Evolutionary conservation across 2,329 filamentous ascomycete genomes (phyloP).

Genomic region (Curvularia spicifera): DNA sequence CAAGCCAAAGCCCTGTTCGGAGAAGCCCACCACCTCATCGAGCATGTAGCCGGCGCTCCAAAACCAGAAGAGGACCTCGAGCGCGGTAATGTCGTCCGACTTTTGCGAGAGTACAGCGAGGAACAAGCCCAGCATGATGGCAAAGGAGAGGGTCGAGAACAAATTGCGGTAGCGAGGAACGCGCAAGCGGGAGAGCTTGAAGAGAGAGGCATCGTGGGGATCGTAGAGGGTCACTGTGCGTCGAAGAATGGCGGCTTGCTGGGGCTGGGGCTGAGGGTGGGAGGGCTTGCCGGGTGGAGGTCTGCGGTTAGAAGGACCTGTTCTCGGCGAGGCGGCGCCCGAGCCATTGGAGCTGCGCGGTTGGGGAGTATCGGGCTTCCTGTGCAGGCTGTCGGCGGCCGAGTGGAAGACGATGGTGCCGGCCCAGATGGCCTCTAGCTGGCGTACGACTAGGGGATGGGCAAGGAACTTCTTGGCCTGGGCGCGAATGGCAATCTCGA

Average conservation of each 20-base stretch:
- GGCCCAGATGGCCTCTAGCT: slow-evolving; percentile 97
- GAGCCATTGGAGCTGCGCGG: slow-evolving; percentile 29
- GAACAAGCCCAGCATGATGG: slow-evolving; percentile 83
- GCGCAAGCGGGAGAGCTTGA: slow-evolving; percentile 88
- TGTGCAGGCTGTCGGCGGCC: slow-evolving; percentile 82
- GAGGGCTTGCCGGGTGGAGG: slow-evolving; percentile 31
- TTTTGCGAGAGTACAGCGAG: slow-evolving; percentile 79
- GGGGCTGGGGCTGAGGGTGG: slow-evolving; percentile 28
- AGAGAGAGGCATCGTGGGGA: slow-evolving; percentile 84
- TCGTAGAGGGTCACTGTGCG: slow-evolving; percentile 88
- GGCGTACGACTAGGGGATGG: slow-evolving; percentile 89
- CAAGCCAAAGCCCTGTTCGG: slow-evolving; percentile 92
- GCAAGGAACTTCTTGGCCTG: slow-evolving; percentile 92
- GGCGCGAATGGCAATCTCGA: slow-evolving; percentile 91
- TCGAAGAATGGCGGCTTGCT: slow-evolving; percentile 56
- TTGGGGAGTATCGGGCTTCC: slow-evolving; percentile 55
- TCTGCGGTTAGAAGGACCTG: slow-evolving; percentile 39
- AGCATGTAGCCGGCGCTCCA: slow-evolving; percentile 98
- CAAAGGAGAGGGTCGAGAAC: slow-evolving; percentile 85
- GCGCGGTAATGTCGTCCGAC: slow-evolving; percentile 77
- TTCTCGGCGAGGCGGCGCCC: slow-evolving; percentile 37
- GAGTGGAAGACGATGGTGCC: slow-evolving; percentile 95
- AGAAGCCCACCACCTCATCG: slow-evolving; percentile 94
- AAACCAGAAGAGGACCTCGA: slow-evolving; percentile 94
- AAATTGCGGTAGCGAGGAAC: slow-evolving; percentile 92